Evolutionary conservation across 2,329 filamentous ascomycete species (phyloP).

Genomic region (Byssoonygena ceratinophila): DNA sequence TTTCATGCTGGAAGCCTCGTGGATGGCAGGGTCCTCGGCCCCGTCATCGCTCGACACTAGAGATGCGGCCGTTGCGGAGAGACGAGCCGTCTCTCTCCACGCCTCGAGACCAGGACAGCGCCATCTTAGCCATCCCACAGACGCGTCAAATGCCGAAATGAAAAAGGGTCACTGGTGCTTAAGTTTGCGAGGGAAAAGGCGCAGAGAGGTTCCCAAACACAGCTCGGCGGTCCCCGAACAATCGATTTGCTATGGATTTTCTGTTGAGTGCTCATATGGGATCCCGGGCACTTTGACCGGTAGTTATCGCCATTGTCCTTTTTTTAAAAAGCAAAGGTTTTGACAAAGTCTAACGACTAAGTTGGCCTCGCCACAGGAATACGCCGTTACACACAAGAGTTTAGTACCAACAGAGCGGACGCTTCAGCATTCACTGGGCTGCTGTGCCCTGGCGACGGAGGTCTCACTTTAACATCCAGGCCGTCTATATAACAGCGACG

Average conservation of each 20-base stretch:
- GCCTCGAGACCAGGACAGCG: background rate
- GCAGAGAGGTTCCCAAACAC: too few relatives aligned
- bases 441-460: background rate
- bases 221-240: too few relatives aligned
- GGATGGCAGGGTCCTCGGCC: background rate
- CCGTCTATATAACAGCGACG: background rate
- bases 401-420: too few relatives aligned
- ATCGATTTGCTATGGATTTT: too few relatives aligned
- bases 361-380: background rate
- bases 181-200: background rate
- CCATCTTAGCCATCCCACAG: too few relatives aligned
- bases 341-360: background rate
- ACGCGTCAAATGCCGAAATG: background rate
- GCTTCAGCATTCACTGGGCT: background rate
- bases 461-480: background rate
- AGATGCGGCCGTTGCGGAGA: background rate
- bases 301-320: too few relatives aligned
- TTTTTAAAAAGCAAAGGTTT: background rate
- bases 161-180: background rate
- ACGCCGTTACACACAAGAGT: background rate
- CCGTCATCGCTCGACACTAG: background rate
- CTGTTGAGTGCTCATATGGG: too few relatives aligned
- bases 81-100: background rate
- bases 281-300: background rate
- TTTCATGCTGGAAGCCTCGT: slow-evolving; percentile 6